Conservation (phyloP, 2,329 filamentous ascomycete genomes). For the Aspergillus sp. region DNA sequence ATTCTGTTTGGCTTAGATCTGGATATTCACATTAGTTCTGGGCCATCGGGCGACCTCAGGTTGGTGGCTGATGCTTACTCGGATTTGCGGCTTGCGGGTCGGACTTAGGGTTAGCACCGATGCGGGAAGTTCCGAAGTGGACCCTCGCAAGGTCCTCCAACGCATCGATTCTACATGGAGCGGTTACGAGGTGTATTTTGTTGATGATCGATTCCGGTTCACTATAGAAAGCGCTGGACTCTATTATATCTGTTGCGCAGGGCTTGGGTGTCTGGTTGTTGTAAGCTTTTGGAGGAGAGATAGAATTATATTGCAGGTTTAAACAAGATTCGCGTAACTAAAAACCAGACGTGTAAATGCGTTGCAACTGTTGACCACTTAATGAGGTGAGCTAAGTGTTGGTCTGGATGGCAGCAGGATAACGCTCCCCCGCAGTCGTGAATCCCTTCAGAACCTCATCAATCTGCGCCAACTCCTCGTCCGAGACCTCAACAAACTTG, state of each 20-base stretch:
- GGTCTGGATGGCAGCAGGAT: slow-evolving; percentile 11
- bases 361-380: background rate
- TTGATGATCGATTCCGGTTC: background rate
- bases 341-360: background rate
- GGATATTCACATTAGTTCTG: no score
- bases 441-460: slow-evolving; percentile 13
- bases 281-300: background rate
- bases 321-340: no score
- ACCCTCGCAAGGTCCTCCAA: no score
- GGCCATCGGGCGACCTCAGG: background rate
- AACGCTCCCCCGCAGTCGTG: slow-evolving; percentile 19
- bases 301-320: background rate
- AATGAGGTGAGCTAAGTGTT: background rate
- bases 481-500: slow-evolving; percentile 28
- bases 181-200: no score
- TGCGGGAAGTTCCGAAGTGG: background rate
- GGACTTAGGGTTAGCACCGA: background rate
- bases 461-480: slow-evolving; percentile 36
- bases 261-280: no score
- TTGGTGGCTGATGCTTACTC: background rate
- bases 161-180: no score
- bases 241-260: background rate
- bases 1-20: no score
- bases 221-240: background rate
- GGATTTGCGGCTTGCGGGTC: background rate